These are phyloP conservation scores for Barnettozyma pratensis DNA, from an alignment of 805 yeast genomes.

Conservation along the genomic window DNA sequence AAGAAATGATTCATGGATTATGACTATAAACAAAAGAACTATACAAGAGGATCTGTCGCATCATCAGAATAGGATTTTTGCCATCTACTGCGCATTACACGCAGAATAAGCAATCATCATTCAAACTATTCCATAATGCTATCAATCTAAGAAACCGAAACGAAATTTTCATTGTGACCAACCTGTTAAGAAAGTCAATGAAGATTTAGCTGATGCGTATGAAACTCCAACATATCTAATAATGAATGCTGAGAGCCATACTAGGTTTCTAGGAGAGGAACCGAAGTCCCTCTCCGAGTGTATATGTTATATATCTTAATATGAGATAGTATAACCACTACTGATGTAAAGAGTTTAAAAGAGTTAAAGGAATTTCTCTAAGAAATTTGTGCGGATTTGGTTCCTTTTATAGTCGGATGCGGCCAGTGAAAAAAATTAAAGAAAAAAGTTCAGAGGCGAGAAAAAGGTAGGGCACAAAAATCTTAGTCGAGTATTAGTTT, in stretches of 20 bases:
- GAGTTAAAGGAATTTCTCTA: conserved; percentile 4
- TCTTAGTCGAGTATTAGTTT: too few relatives aligned
- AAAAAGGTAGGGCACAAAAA: conserved; percentile 1
- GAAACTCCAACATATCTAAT: conserved; percentile 21
- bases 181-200: conserved; percentile 69
- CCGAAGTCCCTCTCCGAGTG: conserved; percentile 21
- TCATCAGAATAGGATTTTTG: conserved; percentile 24
- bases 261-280: conserved; percentile 25
- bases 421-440: conserved; percentile 1
- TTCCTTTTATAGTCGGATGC: conserved; percentile 25
- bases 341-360: conserved; percentile 46
- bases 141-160: conserved; percentile 65
- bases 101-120: conserved; percentile 12
- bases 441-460: not conserved
- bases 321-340: conserved; percentile 77
- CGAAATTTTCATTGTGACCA: conserved; percentile 68
- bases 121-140: conserved; percentile 26
- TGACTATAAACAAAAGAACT: not conserved
- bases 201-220: conserved; percentile 59
- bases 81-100: conserved; percentile 22
- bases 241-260: conserved; percentile 21
- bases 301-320: conserved; percentile 52
- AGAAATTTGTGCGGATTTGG: conserved; percentile 20
- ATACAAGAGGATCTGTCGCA: conserved; percentile 20
- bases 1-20: not conserved